Evolutionary conservation across 2,329 filamentous ascomycete species (phyloP).

Genomic region (Aureobasidium sp.): DNA sequence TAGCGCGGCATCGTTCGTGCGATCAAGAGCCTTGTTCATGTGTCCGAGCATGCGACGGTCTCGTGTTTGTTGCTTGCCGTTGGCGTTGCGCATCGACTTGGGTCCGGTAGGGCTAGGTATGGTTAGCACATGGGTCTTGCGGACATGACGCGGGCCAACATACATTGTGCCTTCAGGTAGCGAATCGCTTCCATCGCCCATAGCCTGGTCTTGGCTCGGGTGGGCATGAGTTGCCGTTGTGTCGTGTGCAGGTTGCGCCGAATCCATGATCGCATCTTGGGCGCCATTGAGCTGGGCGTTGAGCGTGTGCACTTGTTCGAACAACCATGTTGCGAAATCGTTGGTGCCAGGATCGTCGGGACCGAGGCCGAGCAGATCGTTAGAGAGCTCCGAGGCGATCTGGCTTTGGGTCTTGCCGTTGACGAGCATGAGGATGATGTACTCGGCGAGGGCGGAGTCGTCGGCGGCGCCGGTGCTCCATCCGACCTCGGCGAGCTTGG

Average conservation of each 20-base stretch:
- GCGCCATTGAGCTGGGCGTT: slow-evolving; percentile 53
- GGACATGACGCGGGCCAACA: slow-evolving; percentile 17
- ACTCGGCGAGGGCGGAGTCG: slow-evolving; percentile 82
- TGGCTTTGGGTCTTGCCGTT: slow-evolving; percentile 90
- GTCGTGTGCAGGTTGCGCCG: not conserved
- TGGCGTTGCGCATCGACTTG: slow-evolving; percentile 74
- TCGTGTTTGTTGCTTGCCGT: slow-evolving; percentile 16
- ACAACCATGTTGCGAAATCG: slow-evolving; percentile 89
- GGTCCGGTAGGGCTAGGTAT: slow-evolving; percentile 74
- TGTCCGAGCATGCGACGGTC: slow-evolving; percentile 81
- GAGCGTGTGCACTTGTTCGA: slow-evolving; percentile 67
- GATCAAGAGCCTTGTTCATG: slow-evolving; percentile 62
- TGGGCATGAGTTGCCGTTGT: not conserved
- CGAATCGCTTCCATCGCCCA: slow-evolving; percentile 50
- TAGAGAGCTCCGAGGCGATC: slow-evolving; percentile 78
- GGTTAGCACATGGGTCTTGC: slow-evolving; percentile 16
- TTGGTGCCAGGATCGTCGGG: slow-evolving; percentile 74
- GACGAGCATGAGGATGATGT: slow-evolving; percentile 93
- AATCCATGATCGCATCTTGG: slow-evolving; percentile 15
- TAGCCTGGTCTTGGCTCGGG: slow-evolving; percentile 56
- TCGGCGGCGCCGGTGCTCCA: slow-evolving; percentile 77
- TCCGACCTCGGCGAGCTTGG: slow-evolving; percentile 84
- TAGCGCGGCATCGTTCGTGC: slow-evolving; percentile 60
- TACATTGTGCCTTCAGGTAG: slow-evolving; percentile 35
- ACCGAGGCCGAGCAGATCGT: slow-evolving; percentile 72